phyloP scores from a whole-genome alignment of 345 rosid species.

The Dimocarpus longan region DNA sequence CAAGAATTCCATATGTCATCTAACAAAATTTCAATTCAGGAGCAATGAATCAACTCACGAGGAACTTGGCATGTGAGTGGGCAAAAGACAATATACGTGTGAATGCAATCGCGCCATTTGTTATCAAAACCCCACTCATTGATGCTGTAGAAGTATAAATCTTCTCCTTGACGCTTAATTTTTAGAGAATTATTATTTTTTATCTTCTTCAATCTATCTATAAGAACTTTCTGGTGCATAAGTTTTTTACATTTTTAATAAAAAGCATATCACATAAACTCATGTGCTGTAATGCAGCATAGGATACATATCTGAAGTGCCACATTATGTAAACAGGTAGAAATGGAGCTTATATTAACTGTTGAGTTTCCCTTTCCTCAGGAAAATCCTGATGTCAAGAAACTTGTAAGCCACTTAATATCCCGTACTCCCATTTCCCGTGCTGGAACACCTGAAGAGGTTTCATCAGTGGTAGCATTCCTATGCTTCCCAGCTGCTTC shows the following conservation, averaged over 20 bases:
- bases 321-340: not conserved
- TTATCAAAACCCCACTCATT: slow-evolving; percentile 35
- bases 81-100: slow-evolving; percentile 47
- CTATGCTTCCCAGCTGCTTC: slow-evolving; percentile 55
- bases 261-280: too few species aligned
- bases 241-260: not conserved
- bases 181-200: not conserved
- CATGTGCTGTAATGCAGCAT: not conserved
- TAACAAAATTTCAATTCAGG: slow-evolving; percentile 21
- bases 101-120: slow-evolving; percentile 47
- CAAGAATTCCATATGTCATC: not conserved
- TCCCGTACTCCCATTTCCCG: slow-evolving; percentile 35
- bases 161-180: not conserved
- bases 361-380: not conserved
- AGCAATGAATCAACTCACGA: slow-evolving; percentile 46
- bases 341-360: not conserved
- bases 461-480: slow-evolving; percentile 37
- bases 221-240: not conserved
- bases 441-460: not conserved
- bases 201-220: not conserved
- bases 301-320: not conserved
- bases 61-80: slow-evolving; percentile 57
- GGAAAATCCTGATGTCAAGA: not conserved
- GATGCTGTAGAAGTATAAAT: not conserved
- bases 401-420: not conserved